phyloP scores from a whole-genome alignment of 805 yeast species.

The Ogataea salicorniae region DNA sequence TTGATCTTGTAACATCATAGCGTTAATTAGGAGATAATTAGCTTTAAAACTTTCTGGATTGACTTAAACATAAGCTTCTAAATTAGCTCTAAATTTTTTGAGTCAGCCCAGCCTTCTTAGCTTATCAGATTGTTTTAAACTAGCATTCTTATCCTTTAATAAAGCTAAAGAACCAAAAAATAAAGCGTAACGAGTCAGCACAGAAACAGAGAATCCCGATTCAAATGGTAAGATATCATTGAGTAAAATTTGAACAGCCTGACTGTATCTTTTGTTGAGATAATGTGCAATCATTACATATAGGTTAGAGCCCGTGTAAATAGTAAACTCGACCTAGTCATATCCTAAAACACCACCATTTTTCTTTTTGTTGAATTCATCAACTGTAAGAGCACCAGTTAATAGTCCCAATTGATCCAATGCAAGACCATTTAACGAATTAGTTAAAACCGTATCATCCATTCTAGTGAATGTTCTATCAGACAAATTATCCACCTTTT shows the following conservation, averaged over 20 bases:
- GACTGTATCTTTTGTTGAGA: slow-evolving; percentile 7
- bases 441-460: not conserved
- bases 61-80: slow-evolving; percentile 32
- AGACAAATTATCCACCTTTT: slow-evolving; percentile 4
- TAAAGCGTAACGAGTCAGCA: slow-evolving; percentile 8
- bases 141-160: slow-evolving; percentile 13
- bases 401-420: slow-evolving; percentile 2
- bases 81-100: slow-evolving; percentile 19
- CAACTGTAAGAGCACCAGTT: slow-evolving; percentile 4
- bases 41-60: slow-evolving; percentile 36
- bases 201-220: not conserved
- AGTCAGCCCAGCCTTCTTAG: slow-evolving; percentile 14
- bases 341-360: not conserved
- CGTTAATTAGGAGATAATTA: slow-evolving; percentile 33
- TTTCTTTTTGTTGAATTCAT: not conserved
- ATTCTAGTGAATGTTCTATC: not conserved
- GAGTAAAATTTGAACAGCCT: slow-evolving; percentile 3
- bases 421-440: not conserved
- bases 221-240: slow-evolving; percentile 2
- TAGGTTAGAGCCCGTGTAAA: not conserved
- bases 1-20: slow-evolving; percentile 25
- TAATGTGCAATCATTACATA: slow-evolving; percentile 2
- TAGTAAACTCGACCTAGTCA: not conserved
- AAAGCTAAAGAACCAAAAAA: slow-evolving; percentile 11
- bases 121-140: slow-evolving; percentile 9